Percentiles rank a stretch among this genome's conserved stretches.
These are phyloP conservation scores for Yarrowia yakushimensis DNA, from an alignment of 805 yeast genomes.

Conservation along the genomic window DNA sequence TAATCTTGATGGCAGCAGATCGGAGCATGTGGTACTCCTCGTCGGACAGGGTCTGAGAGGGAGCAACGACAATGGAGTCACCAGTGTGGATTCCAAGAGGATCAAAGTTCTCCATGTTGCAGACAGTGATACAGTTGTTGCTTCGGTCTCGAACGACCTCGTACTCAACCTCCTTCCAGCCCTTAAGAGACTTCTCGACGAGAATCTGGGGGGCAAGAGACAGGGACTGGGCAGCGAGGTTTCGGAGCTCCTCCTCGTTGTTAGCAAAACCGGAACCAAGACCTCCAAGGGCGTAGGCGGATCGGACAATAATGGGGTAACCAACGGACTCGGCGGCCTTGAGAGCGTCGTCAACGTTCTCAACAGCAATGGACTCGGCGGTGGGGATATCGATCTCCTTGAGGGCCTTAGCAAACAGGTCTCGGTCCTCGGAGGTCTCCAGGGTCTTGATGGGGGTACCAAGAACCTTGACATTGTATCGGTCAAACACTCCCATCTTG, in stretches of 20 bases:
- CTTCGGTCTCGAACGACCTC: constrained; percentile 97
- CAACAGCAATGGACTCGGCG: constrained; percentile 96
- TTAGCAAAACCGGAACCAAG: constrained; percentile 96
- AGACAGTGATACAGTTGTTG: constrained; percentile 96
- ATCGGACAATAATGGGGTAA: constrained; percentile 94
- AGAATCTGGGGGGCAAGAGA: constrained; percentile 90
- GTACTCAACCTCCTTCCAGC: constrained; percentile 98
- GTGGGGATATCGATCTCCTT: constrained; percentile 94
- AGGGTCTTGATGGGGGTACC: constrained; percentile 97
- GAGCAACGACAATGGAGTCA: constrained; percentile 98
- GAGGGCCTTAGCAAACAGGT: constrained; percentile 88
- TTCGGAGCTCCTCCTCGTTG: constrained; percentile 74
- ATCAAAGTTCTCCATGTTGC: constrained; percentile 99
- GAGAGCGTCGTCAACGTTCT: constrained; percentile 86
- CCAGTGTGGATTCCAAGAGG: constrained; percentile 98
- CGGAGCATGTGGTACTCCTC: constrained; percentile 98
- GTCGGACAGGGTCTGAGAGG: constrained; percentile 94
- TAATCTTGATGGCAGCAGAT: constrained; percentile 94
- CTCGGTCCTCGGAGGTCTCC: constrained; percentile 97
- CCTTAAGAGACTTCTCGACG: constrained; percentile 95
- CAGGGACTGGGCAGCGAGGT: constrained; percentile 84
- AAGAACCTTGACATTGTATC: constrained; percentile 87
- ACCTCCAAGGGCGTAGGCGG: constrained; percentile 97
- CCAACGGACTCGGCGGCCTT: constrained; percentile 85
- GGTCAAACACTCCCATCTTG: constrained; percentile 87